These are phyloP conservation scores for Xylaria acuta DNA, from an alignment of 495 filamentous ascomycete genomes.

Conservation along the genomic window DNA sequence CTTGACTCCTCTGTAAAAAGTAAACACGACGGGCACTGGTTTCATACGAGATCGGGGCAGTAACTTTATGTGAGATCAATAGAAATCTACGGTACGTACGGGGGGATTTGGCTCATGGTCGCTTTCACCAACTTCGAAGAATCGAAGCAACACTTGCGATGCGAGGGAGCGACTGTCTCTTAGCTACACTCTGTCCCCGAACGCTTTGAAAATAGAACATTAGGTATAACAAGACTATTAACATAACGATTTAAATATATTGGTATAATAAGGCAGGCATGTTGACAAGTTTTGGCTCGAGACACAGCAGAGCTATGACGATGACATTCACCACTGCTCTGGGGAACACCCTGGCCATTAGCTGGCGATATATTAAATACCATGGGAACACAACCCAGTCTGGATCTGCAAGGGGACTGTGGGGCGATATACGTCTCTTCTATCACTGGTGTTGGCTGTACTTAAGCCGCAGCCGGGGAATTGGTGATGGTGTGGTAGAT, in stretches of 20 bases:
- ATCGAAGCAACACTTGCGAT: neutral
- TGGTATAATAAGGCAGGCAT: slow-evolving; percentile 6
- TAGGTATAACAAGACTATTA: neutral
- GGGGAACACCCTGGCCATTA: neutral
- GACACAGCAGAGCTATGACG: slow-evolving; percentile 4
- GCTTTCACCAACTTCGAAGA: neutral
- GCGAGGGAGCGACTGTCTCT: neutral
- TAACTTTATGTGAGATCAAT: neutral
- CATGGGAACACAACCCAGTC: neutral
- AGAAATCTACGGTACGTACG: neutral
- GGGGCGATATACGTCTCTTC: neutral
- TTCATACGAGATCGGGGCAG: neutral
- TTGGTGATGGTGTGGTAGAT: no score
- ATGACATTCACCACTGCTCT: neutral
- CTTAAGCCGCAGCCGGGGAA: neutral
- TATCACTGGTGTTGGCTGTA: neutral
- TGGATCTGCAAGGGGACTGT: neutral
- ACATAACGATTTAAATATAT: neutral
- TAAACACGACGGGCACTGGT: neutral
- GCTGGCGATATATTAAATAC: neutral
- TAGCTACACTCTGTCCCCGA: neutral
- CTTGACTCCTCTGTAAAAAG: neutral
- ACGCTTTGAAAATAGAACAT: neutral
- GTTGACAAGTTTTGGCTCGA: neutral
- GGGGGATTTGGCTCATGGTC: neutral